These are phyloP conservation scores for Salix udensis DNA, from an alignment of 345 rosid genomes.

Conservation along the genomic window DNA sequence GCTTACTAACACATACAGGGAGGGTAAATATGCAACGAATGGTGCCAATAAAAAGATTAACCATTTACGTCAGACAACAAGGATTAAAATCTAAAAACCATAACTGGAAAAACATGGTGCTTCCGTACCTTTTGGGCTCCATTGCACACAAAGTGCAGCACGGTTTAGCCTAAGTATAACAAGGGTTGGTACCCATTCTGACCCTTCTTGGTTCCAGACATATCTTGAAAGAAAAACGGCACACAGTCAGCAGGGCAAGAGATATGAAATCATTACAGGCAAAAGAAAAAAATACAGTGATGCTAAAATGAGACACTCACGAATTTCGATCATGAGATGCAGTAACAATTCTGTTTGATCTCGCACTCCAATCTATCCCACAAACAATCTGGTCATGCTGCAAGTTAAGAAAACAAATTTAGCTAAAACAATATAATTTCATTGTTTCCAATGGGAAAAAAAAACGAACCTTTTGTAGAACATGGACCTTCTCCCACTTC, in stretches of 20 bases:
- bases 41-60: not conserved
- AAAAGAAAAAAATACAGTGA: not conserved
- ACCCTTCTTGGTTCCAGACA: slow-evolving; percentile 87
- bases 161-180: slow-evolving; percentile 97
- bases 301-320: slow-evolving; percentile 45
- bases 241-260: slow-evolving; percentile 12
- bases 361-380: slow-evolving; percentile 92
- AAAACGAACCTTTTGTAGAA: slow-evolving; percentile 61
- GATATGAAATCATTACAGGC: not conserved
- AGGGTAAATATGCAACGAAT: not conserved
- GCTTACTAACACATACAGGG: not conserved
- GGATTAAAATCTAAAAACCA: not conserved
- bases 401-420: not conserved
- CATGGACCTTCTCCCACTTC: slow-evolving; percentile 84
- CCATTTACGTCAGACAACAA: slow-evolving; percentile 1
- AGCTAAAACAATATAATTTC: too few species aligned
- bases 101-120: not conserved
- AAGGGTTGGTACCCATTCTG: slow-evolving; percentile 91
- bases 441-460: too few species aligned
- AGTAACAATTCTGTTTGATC: slow-evolving; percentile 77
- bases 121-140: slow-evolving; percentile 87
- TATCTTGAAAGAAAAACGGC: slow-evolving; percentile 46
- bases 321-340: slow-evolving; percentile 96
- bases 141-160: slow-evolving; percentile 92
- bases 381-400: slow-evolving; percentile 99